A percentile compares a stretch with the other conserved stretches of the same genome.
Conservation (phyloP, 495 filamentous ascomycete genomes). For the Xylaria palmicola region DNA sequence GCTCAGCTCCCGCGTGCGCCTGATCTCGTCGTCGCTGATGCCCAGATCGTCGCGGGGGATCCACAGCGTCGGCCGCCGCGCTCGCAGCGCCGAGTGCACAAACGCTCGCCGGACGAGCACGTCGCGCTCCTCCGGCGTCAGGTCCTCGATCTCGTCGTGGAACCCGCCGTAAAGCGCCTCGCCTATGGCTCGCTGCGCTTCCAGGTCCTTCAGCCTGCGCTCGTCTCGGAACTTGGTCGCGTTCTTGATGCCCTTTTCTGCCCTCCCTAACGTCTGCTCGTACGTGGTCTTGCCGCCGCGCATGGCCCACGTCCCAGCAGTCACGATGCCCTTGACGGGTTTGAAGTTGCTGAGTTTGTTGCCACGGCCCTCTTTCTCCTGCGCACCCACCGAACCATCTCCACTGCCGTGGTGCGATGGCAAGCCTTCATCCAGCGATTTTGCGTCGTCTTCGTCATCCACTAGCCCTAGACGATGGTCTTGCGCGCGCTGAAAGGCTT, state of each 20-base stretch:
- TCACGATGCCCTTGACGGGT: conserved; percentile 45
- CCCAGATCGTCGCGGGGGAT: conserved; percentile 91
- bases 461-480: conserved; percentile 56
- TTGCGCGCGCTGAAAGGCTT: conserved; percentile 80
- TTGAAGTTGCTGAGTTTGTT: conserved; percentile 35
- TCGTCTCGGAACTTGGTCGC: conserved; percentile 40
- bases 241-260: conserved; percentile 35
- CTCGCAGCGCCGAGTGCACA: conserved; percentile 83
- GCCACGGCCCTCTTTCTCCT: conserved; percentile 19
- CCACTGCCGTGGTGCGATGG: conserved; percentile 2
- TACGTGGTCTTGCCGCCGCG: conserved; percentile 41
- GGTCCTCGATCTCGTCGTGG: conserved; percentile 89
- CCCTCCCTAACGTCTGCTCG: conserved; percentile 42
- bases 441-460: conserved; percentile 52
- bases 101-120: conserved; percentile 84
- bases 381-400: conserved; percentile 10
- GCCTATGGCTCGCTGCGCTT: conserved; percentile 70
- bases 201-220: conserved; percentile 51
- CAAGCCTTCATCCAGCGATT: conserved; percentile 34
- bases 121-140: conserved; percentile 89
- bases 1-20: conserved; percentile 70
- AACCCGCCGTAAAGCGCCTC: conserved; percentile 81
- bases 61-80: conserved; percentile 87
- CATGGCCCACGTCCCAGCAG: conserved; percentile 50
- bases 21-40: conserved; percentile 87